These are phyloP conservation scores for Malassezia furfur DNA, from an alignment of 1,284 basidiomycete species.

Conservation along the genomic window DNA sequence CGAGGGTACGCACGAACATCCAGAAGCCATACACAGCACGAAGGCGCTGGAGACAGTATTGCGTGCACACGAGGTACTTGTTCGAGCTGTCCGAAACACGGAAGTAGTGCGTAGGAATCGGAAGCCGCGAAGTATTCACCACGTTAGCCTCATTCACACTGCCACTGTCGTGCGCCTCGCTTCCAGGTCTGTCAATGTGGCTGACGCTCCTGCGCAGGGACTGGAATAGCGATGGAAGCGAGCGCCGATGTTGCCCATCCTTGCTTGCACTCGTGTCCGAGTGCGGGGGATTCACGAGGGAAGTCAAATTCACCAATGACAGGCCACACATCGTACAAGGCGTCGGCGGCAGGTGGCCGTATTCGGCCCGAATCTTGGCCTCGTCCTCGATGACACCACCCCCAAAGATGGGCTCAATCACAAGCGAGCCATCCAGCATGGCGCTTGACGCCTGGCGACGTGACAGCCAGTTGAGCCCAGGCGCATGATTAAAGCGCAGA, in stretches of 20 bases:
- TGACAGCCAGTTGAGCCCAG: constrained; percentile 84
- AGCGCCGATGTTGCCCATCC: constrained; percentile 1
- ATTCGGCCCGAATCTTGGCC: constrained; percentile 27
- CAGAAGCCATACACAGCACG: constrained; percentile 42
- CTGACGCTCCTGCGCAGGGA: constrained; percentile 9
- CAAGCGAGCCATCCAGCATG: constrained; percentile 75
- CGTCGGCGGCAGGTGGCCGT: constrained; percentile 32
- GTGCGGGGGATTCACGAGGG: constrained; percentile 12
- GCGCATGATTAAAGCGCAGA: constrained; percentile 80
- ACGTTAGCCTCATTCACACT: not conserved
- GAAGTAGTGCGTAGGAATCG: constrained; percentile 46
- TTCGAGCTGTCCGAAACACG: constrained; percentile 33
- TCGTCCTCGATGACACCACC: constrained; percentile 38
- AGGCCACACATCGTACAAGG: constrained; percentile 42
- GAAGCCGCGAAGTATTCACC: constrained; percentile 13
- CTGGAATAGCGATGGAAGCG: constrained; percentile 10
- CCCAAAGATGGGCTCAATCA: constrained; percentile 72
- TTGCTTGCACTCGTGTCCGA: not conserved
- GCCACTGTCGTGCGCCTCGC: not conserved
- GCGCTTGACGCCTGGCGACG: constrained; percentile 75
- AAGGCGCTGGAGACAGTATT: constrained; percentile 39
- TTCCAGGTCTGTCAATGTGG: not conserved
- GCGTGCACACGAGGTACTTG: constrained; percentile 42
- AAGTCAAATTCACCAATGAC: constrained; percentile 36
- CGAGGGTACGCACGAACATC: constrained; percentile 41